Base-by-base conservation (phyloP, 2,329 filamentous ascomycete genomes). In the Colletotrichum abscissum region DNA sequence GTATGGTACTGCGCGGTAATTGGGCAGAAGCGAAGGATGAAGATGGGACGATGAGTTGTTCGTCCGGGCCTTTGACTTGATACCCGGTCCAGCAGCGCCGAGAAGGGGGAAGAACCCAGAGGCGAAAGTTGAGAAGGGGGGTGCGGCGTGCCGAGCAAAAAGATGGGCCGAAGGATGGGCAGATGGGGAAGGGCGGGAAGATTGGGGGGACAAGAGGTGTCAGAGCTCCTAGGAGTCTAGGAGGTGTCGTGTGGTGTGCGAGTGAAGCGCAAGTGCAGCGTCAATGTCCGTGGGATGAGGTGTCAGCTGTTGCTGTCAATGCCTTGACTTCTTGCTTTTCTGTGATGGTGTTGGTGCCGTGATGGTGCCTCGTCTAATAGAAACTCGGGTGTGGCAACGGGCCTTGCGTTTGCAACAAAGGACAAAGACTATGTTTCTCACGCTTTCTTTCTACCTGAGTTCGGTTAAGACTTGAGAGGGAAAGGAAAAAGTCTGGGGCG, bases 31-130 rank as follows among this genome's bases (percentile, higher is more conserved):
- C 67, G 49, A 73, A 58, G 55, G 26, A 65, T 7, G 63, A 63
- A 73, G 60, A 71, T 63, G 60, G 67, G 71, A 70, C 62, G 71
- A 71, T 33, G 70, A 42, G 42, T 63, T 58, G 71, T 73, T 73
- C 71, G 67, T 71, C 67, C 71, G 57, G 63, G 57, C 38, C 42
- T 69, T 57, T 65, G 49, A 68, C n/a, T 72, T 63, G 69, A 72
- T 67, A 63, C 68, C 68, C 35, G 30, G 63, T 24, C 57, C 67
- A 24, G 33, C 52, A 72, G 52, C 56, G 26, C 64, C 54, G 24
- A 24, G 30, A 62, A 59, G 49, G 33, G 63, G 19, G 33, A 57
- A 65, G 49, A 56, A 42, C 49, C 49, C 30, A 57, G 46, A 66
- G 59, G 67, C 33, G 35, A 62, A 42, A n/a, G 55, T 7, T 57